Evolutionary conservation across 2,329 filamentous ascomycete species (phyloP), one percentile per base, ranked within the genome.

Genomic region (Mariannaea elegans): DNA sequence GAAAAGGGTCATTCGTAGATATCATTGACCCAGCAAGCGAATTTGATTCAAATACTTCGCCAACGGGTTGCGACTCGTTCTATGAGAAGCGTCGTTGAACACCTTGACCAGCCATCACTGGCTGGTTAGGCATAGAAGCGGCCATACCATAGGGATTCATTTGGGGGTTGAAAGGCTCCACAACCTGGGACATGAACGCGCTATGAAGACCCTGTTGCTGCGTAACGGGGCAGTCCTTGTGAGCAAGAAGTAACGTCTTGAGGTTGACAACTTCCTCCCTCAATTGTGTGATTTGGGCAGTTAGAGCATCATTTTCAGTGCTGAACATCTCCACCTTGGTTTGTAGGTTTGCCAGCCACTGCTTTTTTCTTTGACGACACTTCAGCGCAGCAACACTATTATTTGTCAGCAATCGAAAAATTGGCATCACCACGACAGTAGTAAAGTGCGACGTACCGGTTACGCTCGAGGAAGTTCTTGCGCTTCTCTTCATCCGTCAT

Each of bases 351-450:
- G 92, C 91, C 58, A 98, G 86, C 95, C 95, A 99, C 75, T 98
- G 95, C 84, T 99, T 99, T 84, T 99, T 99, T 18, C 95, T 88
- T 77, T 99, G 95, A 62, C 95, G 90, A 77, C 95, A 99, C 75
- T 99, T 99, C 60, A 99, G 83, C 3, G 95, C 95, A 63, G 95
- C 95, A 65, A 99, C 93, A 74, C 95, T 97, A 65, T 3, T 27
- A 34, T 10, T 16, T 7, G 23, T 16, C 13, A 61, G 63, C 63
- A 62, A 65, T 24, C 7, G 7, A 12, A 4, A 21, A 29, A n/a
- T n/a, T 4, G n/a, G n/a, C 14, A 16, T 34, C 5, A 3, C 19
- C 29, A 19, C 8, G 36, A 14, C 3, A 24, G 21, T 3, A 9
- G 4, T 38, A 46, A 16, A 19, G 18, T 21, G 7, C n/a, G 13